Evolutionary conservation across 139 green algal species (phyloP).

Genomic region (Volvox reticuliferus): DNA sequence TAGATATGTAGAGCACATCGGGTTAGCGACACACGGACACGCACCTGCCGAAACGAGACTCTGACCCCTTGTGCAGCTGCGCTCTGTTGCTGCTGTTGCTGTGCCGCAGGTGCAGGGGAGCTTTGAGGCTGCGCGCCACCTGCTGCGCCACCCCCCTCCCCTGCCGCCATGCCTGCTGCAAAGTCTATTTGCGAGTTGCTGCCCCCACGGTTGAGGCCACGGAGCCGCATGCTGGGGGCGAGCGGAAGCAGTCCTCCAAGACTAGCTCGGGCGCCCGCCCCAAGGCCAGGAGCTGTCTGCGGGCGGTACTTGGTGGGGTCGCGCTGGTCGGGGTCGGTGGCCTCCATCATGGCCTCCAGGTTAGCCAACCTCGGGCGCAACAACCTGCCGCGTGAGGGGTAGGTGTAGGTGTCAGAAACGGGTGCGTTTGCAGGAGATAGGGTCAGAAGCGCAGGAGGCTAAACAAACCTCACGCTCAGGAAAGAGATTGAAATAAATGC

Average conservation of each 20-base stretch:
- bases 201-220: not conserved
- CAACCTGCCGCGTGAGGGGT: not conserved
- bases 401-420: not conserved
- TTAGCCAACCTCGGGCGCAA: slow-evolving; percentile 16
- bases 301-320: slow-evolving; percentile 16
- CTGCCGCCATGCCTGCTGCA: not conserved
- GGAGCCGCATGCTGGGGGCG: not conserved
- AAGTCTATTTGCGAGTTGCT: slow-evolving; percentile 13
- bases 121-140: not conserved
- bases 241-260: not conserved
- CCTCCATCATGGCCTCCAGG: not conserved
- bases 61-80: not conserved
- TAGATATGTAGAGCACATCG: no score
- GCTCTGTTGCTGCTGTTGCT: no score
- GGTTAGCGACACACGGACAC: not conserved
- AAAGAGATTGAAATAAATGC: no score
- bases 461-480: no score
- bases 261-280: not conserved
- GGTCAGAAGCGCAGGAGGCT: no score
- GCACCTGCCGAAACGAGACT: not conserved
- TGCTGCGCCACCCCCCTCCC: not conserved
- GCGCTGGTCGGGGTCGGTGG: not conserved
- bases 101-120: not conserved
- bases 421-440: no score
- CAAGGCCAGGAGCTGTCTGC: not conserved